Base-by-base conservation (phyloP, 257 asterid species). In the Jaltomata sinuosa region DNA sequence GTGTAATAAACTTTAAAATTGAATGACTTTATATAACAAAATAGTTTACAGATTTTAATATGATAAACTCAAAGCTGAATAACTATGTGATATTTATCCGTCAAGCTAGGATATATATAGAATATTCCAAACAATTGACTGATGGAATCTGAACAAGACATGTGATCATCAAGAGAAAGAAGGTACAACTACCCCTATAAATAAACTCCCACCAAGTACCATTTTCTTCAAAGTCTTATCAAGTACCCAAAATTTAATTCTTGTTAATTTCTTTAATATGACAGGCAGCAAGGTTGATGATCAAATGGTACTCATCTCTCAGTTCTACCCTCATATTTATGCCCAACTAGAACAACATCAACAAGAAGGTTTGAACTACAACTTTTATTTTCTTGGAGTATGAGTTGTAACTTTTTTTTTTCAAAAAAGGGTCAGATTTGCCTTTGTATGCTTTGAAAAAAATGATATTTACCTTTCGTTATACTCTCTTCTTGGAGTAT, bases 261-360 rank as follows among this genome's bases (percentile, higher is more conserved):
- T n/a, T n/a, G n/a, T n/a, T n/a, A n/a, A n/a, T n/a, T n/a, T n/a
- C n/a, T 14, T 6, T n/a, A 22, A 74, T 19, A 78, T 29, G 45
- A 86, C 79, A 64, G 55, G 32, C 16, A 84, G 19, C 38, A 87
- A 89, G 27, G n/a, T 82, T 18, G 90, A 90, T 84, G 91, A 92
- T 79, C 93, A 89, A 84, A 84, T 89, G 92, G 55, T 67, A 15
- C 90, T 93, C n/a, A 52, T 91, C 49, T 92, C 94, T 42, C 91
- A 91, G 85, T 91, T 89, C 87, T 88, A 88, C 82, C 89, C 90
- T 18, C 89, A 83, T 9, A 85, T 84, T 22, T 88, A 71, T 84
- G 15, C 77, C 36, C 91, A 88, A 32, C 57, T 87, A 42, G 62
- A 76, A 45, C 91, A 90, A 18, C 84, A 47, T 10, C 52, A 86